phyloP scores from a whole-genome alignment of 2,329 filamentous ascomycete genomes.

The Coleophoma cylindrospora region DNA sequence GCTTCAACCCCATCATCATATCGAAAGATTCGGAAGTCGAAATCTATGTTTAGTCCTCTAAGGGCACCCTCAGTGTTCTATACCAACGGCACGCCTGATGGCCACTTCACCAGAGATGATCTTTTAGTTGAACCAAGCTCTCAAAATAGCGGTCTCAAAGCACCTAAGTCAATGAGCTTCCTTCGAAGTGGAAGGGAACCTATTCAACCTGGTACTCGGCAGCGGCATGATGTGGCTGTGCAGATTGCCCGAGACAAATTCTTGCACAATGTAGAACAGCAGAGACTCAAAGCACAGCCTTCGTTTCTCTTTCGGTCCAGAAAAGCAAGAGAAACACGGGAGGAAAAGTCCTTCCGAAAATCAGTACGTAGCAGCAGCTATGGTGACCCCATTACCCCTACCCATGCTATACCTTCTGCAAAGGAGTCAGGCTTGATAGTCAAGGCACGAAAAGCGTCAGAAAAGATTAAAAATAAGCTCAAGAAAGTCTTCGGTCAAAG shows the following conservation, averaged over 20 bases:
- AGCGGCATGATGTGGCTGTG: slow-evolving; percentile 29
- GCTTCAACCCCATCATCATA: slow-evolving; percentile 43
- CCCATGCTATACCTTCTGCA: slow-evolving; percentile 8
- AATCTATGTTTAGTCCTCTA: slow-evolving; percentile 42
- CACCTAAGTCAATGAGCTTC: slow-evolving; percentile 53
- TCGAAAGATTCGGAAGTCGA: slow-evolving; percentile 47
- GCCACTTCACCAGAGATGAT: not conserved
- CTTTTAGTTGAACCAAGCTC: not conserved
- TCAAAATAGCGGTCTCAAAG: slow-evolving; percentile 27
- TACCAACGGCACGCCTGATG: slow-evolving; percentile 21
- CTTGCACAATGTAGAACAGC: slow-evolving; percentile 28
- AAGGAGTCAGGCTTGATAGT: slow-evolving; percentile 36
- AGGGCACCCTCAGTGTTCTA: slow-evolving; percentile 21
- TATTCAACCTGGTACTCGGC: slow-evolving; percentile 11
- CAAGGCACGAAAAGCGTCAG: slow-evolving; percentile 58
- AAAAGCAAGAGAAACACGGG: slow-evolving; percentile 17
- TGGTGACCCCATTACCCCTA: slow-evolving; percentile 25
- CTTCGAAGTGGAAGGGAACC: slow-evolving; percentile 30
- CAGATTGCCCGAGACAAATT: slow-evolving; percentile 32
- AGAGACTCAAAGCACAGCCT: slow-evolving; percentile 25
- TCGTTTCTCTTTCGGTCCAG: not conserved
- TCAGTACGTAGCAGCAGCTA: slow-evolving; percentile 32
- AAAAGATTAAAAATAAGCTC: slow-evolving; percentile 54
- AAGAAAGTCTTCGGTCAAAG: slow-evolving; percentile 48
- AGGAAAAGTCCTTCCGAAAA: slow-evolving; percentile 44